phyloP scores from a whole-genome alignment of 2,329 filamentous ascomycete species.

The Sclerotinia borealis region DNA sequence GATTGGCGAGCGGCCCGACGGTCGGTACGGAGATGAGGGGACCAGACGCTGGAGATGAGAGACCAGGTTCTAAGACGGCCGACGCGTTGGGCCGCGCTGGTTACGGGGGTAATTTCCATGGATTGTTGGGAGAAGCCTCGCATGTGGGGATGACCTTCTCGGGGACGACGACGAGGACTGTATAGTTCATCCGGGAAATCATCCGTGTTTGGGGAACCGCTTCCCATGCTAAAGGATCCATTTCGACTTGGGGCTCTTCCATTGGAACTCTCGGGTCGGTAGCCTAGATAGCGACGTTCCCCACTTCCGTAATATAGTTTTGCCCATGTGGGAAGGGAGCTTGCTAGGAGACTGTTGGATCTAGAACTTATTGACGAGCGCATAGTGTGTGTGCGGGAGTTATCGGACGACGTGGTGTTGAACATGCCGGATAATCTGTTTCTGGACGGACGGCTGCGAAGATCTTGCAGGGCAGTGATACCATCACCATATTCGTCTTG shows the following conservation, averaged over 20 bases:
- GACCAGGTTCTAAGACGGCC: slow-evolving; percentile 39
- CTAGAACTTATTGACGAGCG: slow-evolving; percentile 36
- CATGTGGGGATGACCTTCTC: slow-evolving; percentile 32
- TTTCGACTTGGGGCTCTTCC: slow-evolving; percentile 39
- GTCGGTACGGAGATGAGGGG: slow-evolving; percentile 64
- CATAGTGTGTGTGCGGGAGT: slow-evolving; percentile 31
- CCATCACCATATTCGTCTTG: slow-evolving; percentile 61
- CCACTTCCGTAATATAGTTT: slow-evolving; percentile 67
- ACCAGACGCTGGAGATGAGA: slow-evolving; percentile 60
- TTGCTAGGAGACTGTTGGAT: slow-evolving; percentile 39
- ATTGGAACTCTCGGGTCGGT: slow-evolving; percentile 27
- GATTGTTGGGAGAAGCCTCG: slow-evolving; percentile 30
- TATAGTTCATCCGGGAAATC: slow-evolving; percentile 41
- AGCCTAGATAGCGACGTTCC: slow-evolving; percentile 46
- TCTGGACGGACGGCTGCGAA: slow-evolving; percentile 48
- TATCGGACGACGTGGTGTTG: slow-evolving; percentile 41
- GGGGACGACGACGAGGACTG: slow-evolving; percentile 41
- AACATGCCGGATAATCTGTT: slow-evolving; percentile 47
- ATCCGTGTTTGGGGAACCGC: slow-evolving; percentile 46
- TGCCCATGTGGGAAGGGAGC: slow-evolving; percentile 40
- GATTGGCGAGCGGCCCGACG: slow-evolving; percentile 51
- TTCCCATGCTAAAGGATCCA: slow-evolving; percentile 37
- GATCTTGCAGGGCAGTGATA: slow-evolving; percentile 51
- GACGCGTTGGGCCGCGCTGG: slow-evolving; percentile 14
- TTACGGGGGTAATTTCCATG: slow-evolving; percentile 41